phyloP scores from a whole-genome alignment of 2,329 filamentous ascomycete genomes.

The Cordyceps pruinosa region DNA sequence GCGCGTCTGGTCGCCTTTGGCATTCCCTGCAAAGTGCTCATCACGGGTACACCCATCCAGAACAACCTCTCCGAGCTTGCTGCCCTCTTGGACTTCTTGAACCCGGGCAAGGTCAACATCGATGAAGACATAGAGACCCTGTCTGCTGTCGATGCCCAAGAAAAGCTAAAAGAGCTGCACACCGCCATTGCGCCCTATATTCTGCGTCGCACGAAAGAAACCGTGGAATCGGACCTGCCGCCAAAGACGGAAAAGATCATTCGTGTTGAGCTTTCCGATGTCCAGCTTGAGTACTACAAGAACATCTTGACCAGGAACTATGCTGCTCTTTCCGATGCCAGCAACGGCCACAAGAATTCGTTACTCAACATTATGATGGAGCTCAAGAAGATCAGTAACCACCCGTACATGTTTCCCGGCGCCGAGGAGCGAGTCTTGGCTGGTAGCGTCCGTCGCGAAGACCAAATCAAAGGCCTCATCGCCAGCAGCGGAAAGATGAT shows the following conservation, averaged over 20 bases:
- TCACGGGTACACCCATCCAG: slow-evolving; percentile 95
- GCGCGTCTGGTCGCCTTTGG: slow-evolving; percentile 77
- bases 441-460: slow-evolving; percentile 75
- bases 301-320: slow-evolving; percentile 98
- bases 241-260: slow-evolving; percentile 99
- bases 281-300: slow-evolving; percentile 97
- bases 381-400: slow-evolving; percentile 97
- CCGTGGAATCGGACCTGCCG: slow-evolving; percentile 91
- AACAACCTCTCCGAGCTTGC: slow-evolving; percentile 92
- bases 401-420: slow-evolving; percentile 95
- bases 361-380: slow-evolving; percentile 99
- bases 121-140: slow-evolving; percentile 85
- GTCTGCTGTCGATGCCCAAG: slow-evolving; percentile 69
- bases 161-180: slow-evolving; percentile 81
- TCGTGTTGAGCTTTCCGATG: slow-evolving; percentile 90
- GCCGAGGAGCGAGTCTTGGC: slow-evolving; percentile 84
- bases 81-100: slow-evolving; percentile 90
- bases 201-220: slow-evolving; percentile 91
- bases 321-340: slow-evolving; percentile 82
- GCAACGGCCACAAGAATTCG: slow-evolving; percentile 87
- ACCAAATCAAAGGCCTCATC: slow-evolving; percentile 86
- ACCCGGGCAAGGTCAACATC: slow-evolving; percentile 86
- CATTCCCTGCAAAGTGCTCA: slow-evolving; percentile 80
- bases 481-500: slow-evolving; percentile 99
- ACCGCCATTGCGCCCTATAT: slow-evolving; percentile 88